A percentile compares a stretch with the other conserved stretches of the same genome.
phyloP scores from a whole-genome alignment of 2,329 filamentous ascomycete genomes.

The Gaeumannomyces sp. region DNA sequence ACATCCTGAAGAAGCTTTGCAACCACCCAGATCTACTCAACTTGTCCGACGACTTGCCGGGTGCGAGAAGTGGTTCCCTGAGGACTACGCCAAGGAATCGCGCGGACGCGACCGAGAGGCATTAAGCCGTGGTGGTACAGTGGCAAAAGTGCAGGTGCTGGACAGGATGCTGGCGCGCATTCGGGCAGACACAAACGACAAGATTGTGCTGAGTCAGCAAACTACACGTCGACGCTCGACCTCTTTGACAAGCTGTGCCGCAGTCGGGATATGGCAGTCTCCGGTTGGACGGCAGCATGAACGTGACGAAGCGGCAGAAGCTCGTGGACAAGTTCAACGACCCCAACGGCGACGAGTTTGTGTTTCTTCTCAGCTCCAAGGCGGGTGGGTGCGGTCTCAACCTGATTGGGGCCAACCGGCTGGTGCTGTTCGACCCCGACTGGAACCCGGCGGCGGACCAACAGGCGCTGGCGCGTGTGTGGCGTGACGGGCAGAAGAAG shows the following conservation, averaged over 20 bases:
- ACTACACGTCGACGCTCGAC: constrained; percentile 94
- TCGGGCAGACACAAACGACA: constrained; percentile 93
- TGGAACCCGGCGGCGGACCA: constrained; percentile 99
- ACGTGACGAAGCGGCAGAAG: constrained; percentile 93
- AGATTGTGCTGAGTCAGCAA: constrained; percentile 98
- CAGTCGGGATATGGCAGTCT: constrained; percentile 77
- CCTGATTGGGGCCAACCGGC: constrained; percentile 86
- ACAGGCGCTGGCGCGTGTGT: constrained; percentile 92
- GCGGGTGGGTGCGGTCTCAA: constrained; percentile 96
- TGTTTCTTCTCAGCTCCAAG: constrained; percentile 95
- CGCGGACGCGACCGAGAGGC: constrained; percentile 85
- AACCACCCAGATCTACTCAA: constrained; percentile 94
- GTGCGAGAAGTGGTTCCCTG: constrained; percentile 72
- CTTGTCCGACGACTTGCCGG: constrained; percentile 75
- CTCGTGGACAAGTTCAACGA: constrained; percentile 98
- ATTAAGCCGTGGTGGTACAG: constrained; percentile 94
- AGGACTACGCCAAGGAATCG: constrained; percentile 81
- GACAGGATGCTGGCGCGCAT: constrained; percentile 96
- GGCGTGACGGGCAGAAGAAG: constrained; percentile 98
- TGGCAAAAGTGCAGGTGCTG: constrained; percentile 96
- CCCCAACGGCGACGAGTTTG: constrained; percentile 79
- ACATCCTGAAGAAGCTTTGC: constrained; percentile 94
- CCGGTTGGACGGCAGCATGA: constrained; percentile 94
- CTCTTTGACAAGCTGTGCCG: constrained; percentile 90
- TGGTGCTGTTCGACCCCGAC: constrained; percentile 93